Percentiles rank a stretch among this genome's conserved stretches.
Evolutionary conservation across 768 basidiomycete species (phyloP).

Genomic region (Trametes cinnabarina): DNA sequence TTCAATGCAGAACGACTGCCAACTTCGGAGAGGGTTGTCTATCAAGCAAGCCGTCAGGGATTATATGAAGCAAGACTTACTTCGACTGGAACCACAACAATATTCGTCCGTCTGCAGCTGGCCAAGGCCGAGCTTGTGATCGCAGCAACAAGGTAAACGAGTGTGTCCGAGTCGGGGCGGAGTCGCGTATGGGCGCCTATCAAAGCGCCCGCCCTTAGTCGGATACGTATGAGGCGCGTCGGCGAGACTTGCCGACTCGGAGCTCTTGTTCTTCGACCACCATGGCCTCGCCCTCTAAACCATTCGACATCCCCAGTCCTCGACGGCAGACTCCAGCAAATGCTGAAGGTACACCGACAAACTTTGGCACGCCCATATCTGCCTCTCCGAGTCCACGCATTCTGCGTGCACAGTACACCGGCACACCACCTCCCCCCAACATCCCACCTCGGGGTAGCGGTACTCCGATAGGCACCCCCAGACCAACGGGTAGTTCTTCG

Average conservation of each 20-base stretch:
- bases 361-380: slow-evolving; percentile 30
- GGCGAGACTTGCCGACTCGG: background rate
- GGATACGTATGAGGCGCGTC: slow-evolving; percentile 1
- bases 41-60: too few relatives aligned
- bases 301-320: slow-evolving; percentile 23
- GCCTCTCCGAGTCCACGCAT: slow-evolving; percentile 66
- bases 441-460: slow-evolving; percentile 49
- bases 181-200: background rate
- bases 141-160: too few relatives aligned
- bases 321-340: background rate
- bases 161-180: background rate
- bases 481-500: slow-evolving; percentile 18
- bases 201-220: slow-evolving; percentile 5
- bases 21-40: too few relatives aligned
- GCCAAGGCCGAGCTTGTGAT: too few relatives aligned
- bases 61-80: too few relatives aligned
- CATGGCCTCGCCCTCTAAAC: slow-evolving; percentile 24
- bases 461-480: slow-evolving; percentile 45
- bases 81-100: too few relatives aligned
- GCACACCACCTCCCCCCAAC: slow-evolving; percentile 50
- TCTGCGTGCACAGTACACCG: slow-evolving; percentile 64
- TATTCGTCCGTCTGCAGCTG: too few relatives aligned
- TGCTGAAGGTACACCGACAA: slow-evolving; percentile 14
- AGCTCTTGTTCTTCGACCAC: slow-evolving; percentile 13
- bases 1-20: too few relatives aligned